Base-by-base conservation (phyloP, 2,329 filamentous ascomycete genomes). In the Scolecobasidium constrictum region DNA sequence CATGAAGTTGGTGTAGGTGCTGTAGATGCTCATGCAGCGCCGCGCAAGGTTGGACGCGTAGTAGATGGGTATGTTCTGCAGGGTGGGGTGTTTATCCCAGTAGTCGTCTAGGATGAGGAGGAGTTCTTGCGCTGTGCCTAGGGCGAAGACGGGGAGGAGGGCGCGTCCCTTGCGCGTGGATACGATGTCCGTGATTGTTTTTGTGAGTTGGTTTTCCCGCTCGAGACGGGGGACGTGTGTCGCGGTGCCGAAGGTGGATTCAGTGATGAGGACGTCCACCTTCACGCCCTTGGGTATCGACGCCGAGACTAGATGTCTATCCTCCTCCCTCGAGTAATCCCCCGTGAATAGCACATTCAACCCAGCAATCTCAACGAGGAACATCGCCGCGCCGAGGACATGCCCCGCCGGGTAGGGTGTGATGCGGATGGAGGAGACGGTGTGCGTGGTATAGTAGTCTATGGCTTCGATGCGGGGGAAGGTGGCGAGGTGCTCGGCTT, bases 351-450 rank as follows among this genome's bases (percentile, higher is more conserved):
- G 79, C 45, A 96, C 90, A 55, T 94, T 96, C 46, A 98, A 75
- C 1, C 90, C 92, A 3, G 90, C 92, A 56, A 98, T 98, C 57
- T 95, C 90, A 52, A 98, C 86, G 23, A 96, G 74, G 52, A 94
- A 98, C 92, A 98, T 98, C 54, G 92, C 92, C 11, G 92, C 92
- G 31, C 92, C 92, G 7, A 98, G 74, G n/a, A 98, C 92, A 67
- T 98, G 92, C 18, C 92, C 92, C 5, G 92, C 92, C 3, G 93
- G 92, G 53, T 94, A 96, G 13, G 92, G 92, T 0, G 92, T 98
- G 53, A 98, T 94, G 42, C 87, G 82, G 52, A 98, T 94, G 28
- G 87, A 94, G 23, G 90, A 92, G 49, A 96, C 90, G 6, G 88
- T 95, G 56, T 98, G 90, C 5, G 92, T 98, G 5, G 92, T 96